Evolutionary conservation across 768 basidiomycete species (phyloP), one percentile per base, ranked within the genome.

Genomic region (Russula foetens): DNA sequence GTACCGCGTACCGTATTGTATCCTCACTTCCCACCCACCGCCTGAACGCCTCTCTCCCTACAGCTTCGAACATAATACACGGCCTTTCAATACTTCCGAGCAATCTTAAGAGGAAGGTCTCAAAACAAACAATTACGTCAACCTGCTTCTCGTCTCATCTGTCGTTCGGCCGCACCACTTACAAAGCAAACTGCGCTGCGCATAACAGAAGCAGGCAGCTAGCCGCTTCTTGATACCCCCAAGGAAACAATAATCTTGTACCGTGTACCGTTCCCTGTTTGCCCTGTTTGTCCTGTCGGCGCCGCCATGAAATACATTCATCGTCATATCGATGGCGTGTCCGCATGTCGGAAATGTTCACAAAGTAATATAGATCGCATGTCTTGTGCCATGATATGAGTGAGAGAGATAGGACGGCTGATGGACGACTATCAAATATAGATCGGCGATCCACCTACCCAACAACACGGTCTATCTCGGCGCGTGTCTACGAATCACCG

Each of bases 91-190:
- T 6, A 21, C 7, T 41, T 46, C 35, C 41, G 7, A 8, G 3
- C n/a, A 24, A 3, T 39, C 21, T 49, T 23, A 28, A 26, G 28
- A 52, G 35, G 51, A 59, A 58, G 48, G 23, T 23, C 41, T 31
- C 48, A 38, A 58, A 33, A 26, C 26, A 38, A 47, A 45, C 45
- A 45, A 53, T 62, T 58, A 62, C 56, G 61, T 62, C 61, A 62
- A 62, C 46, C 24, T 35, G 19, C 35, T 53, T 66, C 49, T 39
- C 15, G 33, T 21, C 41, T 19, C 43, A 4, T 19, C 38, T 41
- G 47, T 47, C 38, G 47, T 48, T 12, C 8, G 12, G 24, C 35
- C 48, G 15, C 26, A 26, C 17, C 14, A 23, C 9, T 23, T 17
- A 41, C 39, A 28, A 53, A 53, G 26, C 23, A 41, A 53, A 41